Evolutionary conservation across 345 rosid genomes (phyloP), one percentile per base, ranked within the genome.

Genomic region (Reutealis trisperma): DNA sequence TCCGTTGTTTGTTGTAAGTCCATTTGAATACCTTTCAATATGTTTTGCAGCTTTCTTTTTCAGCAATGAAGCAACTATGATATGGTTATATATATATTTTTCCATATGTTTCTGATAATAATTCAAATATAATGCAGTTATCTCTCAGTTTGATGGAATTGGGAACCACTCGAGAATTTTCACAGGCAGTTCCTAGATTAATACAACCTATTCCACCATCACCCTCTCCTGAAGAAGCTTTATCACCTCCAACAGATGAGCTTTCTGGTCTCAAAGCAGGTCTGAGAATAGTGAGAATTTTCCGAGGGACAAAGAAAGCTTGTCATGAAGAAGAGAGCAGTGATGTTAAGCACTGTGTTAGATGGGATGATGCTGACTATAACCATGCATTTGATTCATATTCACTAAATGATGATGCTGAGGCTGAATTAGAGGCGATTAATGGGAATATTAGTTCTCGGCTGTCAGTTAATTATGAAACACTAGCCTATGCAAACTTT

Each of bases 401-500:
- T 61, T 89, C 94, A 18, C 79, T 84, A 4, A 84, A 83, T 16
- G 71, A 77, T 61, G 83, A 77, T 18, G 78, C 63, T 37, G 73
- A 63, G 34, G 58, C 47, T 41, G 86, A 80, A 62, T 78, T 77
- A 30, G 83, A 81, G 9, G 79, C 73, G 52, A 69, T 30, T 25
- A 81, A 78, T 74, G 80, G 78, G 42, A 86, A 83, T 63, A 70
- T 81, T 79, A 80, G 67, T 68, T 67, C 77, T 73, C 67, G 66
- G 44, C 72, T 79, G 60, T 81, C 87, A 71, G 76, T 90, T 73
- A 82, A 84, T 19, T 89, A 89, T 62, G 88, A 86, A 79, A 79
- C 91, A 64, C 64, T 90, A 78, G 87, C 91, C 47, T 72, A 67
- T 59, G 88, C 89, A 44, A 90, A 88, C 63, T 85, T 80, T 44